Conservation (phyloP, 2,329 filamentous ascomycete species). For the Alternaria conjuncta region DNA sequence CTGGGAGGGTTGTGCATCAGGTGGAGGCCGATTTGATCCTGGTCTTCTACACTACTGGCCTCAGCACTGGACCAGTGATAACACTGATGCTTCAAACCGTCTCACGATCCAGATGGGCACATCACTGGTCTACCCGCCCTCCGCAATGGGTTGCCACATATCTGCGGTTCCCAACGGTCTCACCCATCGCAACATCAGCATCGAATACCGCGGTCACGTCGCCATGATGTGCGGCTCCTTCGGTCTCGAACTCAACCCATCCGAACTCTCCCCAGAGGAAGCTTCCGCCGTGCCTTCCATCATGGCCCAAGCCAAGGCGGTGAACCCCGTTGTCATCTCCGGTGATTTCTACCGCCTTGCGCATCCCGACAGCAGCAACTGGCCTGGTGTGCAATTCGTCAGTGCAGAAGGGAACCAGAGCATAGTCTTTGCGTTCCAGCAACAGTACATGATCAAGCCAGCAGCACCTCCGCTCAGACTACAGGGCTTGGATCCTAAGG, state of each 20-base stretch:
- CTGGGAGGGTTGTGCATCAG: slow-evolving; percentile 71
- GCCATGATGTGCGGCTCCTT: slow-evolving; percentile 74
- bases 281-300: slow-evolving; percentile 60
- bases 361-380: slow-evolving; percentile 65
- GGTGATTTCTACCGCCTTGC: slow-evolving; percentile 67
- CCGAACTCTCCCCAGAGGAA: slow-evolving; percentile 60
- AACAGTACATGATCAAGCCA: slow-evolving; percentile 61
- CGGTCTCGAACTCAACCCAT: slow-evolving; percentile 68
- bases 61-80: slow-evolving; percentile 70
- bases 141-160: slow-evolving; percentile 70
- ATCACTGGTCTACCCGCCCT: slow-evolving; percentile 67
- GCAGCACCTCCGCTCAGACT: slow-evolving; percentile 60
- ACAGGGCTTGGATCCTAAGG: slow-evolving; percentile 62
- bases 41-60: slow-evolving; percentile 70
- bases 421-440: slow-evolving; percentile 68
- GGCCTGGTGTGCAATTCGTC: slow-evolving; percentile 67
- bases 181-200: slow-evolving; percentile 62
- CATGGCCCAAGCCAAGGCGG: slow-evolving; percentile 60
- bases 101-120: slow-evolving; percentile 70
- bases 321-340: slow-evolving; percentile 65
- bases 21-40: slow-evolving; percentile 69
- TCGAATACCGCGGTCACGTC: slow-evolving; percentile 68
- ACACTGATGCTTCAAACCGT: slow-evolving; percentile 68
- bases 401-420: slow-evolving; percentile 58
- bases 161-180: slow-evolving; percentile 66